These are phyloP conservation scores for Taiwanofungus camphoratus DNA, from an alignment of 1,284 basidiomycete species.

Conservation along the genomic window DNA sequence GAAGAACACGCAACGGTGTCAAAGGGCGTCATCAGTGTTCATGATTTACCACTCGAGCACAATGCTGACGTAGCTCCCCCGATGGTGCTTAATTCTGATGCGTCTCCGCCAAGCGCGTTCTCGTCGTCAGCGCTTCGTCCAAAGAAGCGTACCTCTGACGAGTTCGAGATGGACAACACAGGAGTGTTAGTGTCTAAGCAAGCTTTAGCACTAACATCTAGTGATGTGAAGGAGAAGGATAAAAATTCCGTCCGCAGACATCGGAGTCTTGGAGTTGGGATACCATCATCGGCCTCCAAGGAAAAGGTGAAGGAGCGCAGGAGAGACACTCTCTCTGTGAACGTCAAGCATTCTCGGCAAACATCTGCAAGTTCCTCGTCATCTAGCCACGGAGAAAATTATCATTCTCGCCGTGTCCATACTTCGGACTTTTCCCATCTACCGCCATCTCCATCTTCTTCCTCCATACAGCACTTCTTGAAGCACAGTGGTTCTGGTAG, in stretches of 20 bases:
- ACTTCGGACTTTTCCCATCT: slow-evolving; percentile 83
- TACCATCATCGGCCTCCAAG: slow-evolving; percentile 34
- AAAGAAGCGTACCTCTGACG: slow-evolving; percentile 75
- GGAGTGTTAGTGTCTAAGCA: slow-evolving; percentile 54
- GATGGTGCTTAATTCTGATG: slow-evolving; percentile 8
- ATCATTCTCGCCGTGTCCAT: slow-evolving; percentile 49
- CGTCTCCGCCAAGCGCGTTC: slow-evolving; percentile 58
- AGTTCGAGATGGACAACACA: slow-evolving; percentile 72
- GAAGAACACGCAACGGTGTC: neutral
- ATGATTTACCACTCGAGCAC: slow-evolving; percentile 9
- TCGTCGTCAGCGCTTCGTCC: slow-evolving; percentile 46
- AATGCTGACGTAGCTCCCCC: slow-evolving; percentile 6
- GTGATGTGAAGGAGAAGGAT: slow-evolving; percentile 42
- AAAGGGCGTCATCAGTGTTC: slow-evolving; percentile 20
- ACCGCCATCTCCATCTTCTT: slow-evolving; percentile 81
- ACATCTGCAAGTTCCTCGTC: slow-evolving; percentile 63
- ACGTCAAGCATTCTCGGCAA: slow-evolving; percentile 54
- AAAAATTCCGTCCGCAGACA: slow-evolving; percentile 57
- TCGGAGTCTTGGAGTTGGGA: slow-evolving; percentile 59
- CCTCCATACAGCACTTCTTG: slow-evolving; percentile 80
- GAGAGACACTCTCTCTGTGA: slow-evolving; percentile 54
- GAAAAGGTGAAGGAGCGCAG: slow-evolving; percentile 59
- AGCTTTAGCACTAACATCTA: slow-evolving; percentile 23
- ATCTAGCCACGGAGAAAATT: slow-evolving; percentile 47
- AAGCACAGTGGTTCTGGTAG: slow-evolving; percentile 46